A percentile compares a stretch with the other conserved stretches of the same genome.
These are phyloP conservation scores for Backusella psychrophila DNA, from an alignment of 192 early-diverging fungal species.

Conservation along the genomic window DNA sequence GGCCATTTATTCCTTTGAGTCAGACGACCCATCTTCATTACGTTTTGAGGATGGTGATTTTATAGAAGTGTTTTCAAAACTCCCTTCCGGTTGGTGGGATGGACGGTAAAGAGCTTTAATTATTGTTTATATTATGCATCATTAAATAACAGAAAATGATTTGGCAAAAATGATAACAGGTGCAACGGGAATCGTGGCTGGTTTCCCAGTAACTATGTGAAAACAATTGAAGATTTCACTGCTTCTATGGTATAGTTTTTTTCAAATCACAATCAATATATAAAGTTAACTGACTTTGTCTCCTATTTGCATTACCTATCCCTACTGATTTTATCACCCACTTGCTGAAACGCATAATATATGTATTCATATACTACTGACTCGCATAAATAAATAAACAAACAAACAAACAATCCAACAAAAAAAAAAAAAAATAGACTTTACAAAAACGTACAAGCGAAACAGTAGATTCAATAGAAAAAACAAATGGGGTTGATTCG, in stretches of 20 bases:
- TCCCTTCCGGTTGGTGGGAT: constrained; percentile 98
- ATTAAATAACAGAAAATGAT: neutral
- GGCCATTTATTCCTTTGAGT: constrained; percentile 88
- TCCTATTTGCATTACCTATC: neutral
- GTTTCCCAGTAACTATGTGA: constrained; percentile 89
- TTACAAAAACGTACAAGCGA: neutral
- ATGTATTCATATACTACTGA: neutral
- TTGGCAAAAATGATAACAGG: neutral
- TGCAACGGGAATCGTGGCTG: constrained; percentile 79
- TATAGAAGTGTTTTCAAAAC: constrained; percentile 87
- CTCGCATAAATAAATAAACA: neutral
- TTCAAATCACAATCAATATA: neutral
- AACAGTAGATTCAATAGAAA: neutral
- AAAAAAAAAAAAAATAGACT: neutral
- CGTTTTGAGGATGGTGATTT: constrained; percentile 82
- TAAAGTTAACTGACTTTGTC: neutral
- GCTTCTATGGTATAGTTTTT: neutral
- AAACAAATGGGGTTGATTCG: neutral
- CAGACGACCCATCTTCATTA: constrained; percentile 74
- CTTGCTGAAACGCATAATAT: neutral
- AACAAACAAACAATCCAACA: neutral
- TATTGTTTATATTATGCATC: neutral
- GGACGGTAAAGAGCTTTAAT: constrained; percentile 47
- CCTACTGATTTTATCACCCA: neutral
- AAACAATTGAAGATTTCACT: constrained; percentile 43